These are phyloP conservation scores for Bertia moriformis DNA, from an alignment of 2,329 filamentous ascomycete species.

Conservation along the genomic window DNA sequence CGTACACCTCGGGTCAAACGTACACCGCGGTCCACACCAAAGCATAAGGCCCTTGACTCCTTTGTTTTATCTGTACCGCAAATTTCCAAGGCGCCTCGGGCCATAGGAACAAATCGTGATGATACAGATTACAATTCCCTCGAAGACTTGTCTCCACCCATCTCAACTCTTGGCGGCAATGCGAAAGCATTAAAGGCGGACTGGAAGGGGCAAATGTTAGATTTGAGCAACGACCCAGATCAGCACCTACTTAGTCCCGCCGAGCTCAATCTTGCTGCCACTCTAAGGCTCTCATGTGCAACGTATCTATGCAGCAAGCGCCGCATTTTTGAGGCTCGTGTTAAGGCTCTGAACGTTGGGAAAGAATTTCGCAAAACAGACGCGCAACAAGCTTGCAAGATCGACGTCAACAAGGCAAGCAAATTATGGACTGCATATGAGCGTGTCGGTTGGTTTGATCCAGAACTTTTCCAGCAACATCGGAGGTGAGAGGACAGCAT, in stretches of 20 bases:
- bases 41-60: not conserved
- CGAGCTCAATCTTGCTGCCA: constrained; percentile 63
- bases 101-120: constrained; percentile 55
- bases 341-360: constrained; percentile 49
- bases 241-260: constrained; percentile 59
- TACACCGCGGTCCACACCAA: constrained; percentile 3
- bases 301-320: constrained; percentile 88
- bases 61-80: not conserved
- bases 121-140: constrained; percentile 68
- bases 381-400: constrained; percentile 91
- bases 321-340: constrained; percentile 68
- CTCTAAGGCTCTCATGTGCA: constrained; percentile 68
- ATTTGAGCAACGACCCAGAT: constrained; percentile 61
- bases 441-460: constrained; percentile 67
- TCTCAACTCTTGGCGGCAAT: constrained; percentile 48
- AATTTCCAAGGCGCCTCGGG: constrained; percentile 18
- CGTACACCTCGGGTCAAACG: constrained; percentile 8
- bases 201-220: constrained; percentile 70
- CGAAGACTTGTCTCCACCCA: constrained; percentile 58
- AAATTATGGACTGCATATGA: constrained; percentile 85
- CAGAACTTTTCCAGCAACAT: not conserved
- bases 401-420: constrained; percentile 94
- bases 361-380: constrained; percentile 93
- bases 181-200: constrained; percentile 66
- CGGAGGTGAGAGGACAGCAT: no score